A percentile compares a stretch with the other conserved stretches of the same genome.
These are phyloP conservation scores for Pythium pyrilobum DNA, from an alignment of 352 stramenopile species.

Conservation along the genomic window DNA sequence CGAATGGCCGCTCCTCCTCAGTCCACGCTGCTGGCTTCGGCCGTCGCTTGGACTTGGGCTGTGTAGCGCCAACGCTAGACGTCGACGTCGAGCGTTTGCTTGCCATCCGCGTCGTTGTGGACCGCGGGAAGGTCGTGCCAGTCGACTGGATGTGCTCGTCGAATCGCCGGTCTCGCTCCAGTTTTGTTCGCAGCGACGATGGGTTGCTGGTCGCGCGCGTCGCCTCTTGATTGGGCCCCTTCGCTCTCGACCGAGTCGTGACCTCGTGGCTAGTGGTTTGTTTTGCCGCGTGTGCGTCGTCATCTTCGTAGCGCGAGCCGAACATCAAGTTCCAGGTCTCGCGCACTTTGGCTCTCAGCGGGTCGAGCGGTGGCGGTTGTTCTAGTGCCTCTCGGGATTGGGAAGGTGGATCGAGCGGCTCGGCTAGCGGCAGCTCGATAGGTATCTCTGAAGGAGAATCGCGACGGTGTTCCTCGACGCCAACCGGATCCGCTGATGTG, in stretches of 20 bases:
- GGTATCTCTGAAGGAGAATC: too few relatives aligned
- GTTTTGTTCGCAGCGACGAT: constrained; percentile 25
- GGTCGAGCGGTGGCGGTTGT: constrained; percentile 12
- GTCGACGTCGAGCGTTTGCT: too few relatives aligned
- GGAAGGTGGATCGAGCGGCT: too few relatives aligned
- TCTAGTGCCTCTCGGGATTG: too few relatives aligned
- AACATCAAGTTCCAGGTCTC: constrained; percentile 51
- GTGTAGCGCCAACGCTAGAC: too few relatives aligned
- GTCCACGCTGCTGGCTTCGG: background rate
- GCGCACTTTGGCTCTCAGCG: constrained; percentile 34
- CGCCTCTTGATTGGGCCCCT: background rate
- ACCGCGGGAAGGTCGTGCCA: background rate
- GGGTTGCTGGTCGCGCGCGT: background rate
- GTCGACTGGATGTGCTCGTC: constrained; percentile 33
- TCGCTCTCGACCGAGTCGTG: background rate
- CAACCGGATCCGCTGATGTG: too few relatives aligned
- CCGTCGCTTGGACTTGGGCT: background rate
- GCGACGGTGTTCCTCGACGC: too few relatives aligned
- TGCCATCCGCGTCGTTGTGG: background rate
- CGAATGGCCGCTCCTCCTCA: constrained; percentile 23
- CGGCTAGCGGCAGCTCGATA: too few relatives aligned
- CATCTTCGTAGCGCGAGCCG: constrained; percentile 47
- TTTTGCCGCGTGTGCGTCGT: constrained; percentile 2
- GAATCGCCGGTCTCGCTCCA: constrained; percentile 32
- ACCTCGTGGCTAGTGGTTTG: too few relatives aligned